Evolutionary conservation across 129 eudicot species (phyloP).

Genomic region (Chrysanthemum lavandulifolium): DNA sequence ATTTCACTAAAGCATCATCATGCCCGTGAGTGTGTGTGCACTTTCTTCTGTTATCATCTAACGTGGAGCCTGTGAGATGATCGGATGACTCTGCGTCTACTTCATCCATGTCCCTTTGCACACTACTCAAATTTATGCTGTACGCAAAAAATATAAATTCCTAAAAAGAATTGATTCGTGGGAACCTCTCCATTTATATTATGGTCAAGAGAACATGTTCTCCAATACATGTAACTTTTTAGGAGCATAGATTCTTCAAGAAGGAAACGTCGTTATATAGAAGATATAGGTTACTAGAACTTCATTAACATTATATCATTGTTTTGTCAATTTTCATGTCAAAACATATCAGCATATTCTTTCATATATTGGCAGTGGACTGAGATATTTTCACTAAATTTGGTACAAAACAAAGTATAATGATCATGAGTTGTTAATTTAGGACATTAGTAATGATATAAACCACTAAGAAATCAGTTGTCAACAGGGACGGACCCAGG

Average conservation of each 20-base stretch:
- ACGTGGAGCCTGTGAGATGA: constrained; percentile 19
- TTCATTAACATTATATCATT: no score
- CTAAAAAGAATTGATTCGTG: neutral
- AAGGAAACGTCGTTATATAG: neutral
- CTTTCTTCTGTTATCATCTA: constrained; percentile 35
- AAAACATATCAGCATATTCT: no score
- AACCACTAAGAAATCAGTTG: constrained; percentile 5
- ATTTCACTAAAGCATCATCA: constrained; percentile 8
- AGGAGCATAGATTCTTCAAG: constrained; percentile 29
- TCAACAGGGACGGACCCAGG: no score
- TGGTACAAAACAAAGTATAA: no score
- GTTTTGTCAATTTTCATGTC: no score
- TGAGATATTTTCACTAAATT: no score
- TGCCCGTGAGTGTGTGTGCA: constrained; percentile 42
- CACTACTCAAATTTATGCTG: constrained; percentile 11
- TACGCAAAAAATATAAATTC: constrained; percentile 6
- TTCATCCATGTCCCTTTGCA: constrained; percentile 41
- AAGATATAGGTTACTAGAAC: no score
- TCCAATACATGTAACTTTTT: constrained; percentile 22
- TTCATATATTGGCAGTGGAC: no score
- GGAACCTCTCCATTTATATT: neutral
- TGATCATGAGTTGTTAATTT: neutral
- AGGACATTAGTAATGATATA: neutral
- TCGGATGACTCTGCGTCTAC: constrained; percentile 42
- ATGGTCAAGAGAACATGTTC: constrained; percentile 22